These are phyloP conservation scores for Fragosphaeria purpurea DNA, from an alignment of 2,329 filamentous ascomycete species.

Conservation along the genomic window DNA sequence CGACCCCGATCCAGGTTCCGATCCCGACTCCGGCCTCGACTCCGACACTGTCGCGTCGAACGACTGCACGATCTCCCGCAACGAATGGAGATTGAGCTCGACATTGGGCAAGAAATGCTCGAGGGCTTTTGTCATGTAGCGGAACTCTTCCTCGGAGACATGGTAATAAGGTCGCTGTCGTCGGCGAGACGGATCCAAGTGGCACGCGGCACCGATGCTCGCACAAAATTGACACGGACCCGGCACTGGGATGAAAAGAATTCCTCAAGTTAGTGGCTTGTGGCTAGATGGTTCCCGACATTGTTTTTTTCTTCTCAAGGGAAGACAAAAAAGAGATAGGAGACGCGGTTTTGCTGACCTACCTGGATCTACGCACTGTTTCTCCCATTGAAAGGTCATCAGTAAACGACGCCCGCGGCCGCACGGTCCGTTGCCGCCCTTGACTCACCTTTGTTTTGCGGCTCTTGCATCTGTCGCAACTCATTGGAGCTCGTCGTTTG, in stretches of 20 bases:
- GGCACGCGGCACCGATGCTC: constrained; percentile 18
- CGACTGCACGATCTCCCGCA: constrained; percentile 13
- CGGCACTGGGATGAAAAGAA: constrained; percentile 11
- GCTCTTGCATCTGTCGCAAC: constrained; percentile 21
- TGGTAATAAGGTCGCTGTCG: constrained; percentile 21
- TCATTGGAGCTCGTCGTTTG: constrained; percentile 20
- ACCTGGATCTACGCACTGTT: constrained; percentile 12
- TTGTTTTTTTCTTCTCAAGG: not conserved
- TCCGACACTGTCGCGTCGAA: constrained; percentile 2
- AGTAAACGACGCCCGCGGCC: not conserved
- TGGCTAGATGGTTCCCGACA: too few species aligned
- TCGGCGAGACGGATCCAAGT: constrained; percentile 19
- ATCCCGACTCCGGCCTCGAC: not conserved
- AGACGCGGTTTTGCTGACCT: not conserved
- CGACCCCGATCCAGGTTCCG: not conserved
- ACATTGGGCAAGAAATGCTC: constrained; percentile 19
- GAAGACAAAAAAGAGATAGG: too few species aligned
- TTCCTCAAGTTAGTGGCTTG: not conserved
- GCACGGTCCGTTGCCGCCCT: not conserved
- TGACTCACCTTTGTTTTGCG: constrained; percentile 19
- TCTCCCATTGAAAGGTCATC: not conserved
- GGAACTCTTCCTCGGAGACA: constrained; percentile 20
- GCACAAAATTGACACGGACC: constrained; percentile 20
- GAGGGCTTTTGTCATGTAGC: constrained; percentile 19
- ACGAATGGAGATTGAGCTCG: constrained; percentile 16